phyloP scores from a whole-genome alignment of 441 rosid species.

The Omphalea diandra region DNA sequence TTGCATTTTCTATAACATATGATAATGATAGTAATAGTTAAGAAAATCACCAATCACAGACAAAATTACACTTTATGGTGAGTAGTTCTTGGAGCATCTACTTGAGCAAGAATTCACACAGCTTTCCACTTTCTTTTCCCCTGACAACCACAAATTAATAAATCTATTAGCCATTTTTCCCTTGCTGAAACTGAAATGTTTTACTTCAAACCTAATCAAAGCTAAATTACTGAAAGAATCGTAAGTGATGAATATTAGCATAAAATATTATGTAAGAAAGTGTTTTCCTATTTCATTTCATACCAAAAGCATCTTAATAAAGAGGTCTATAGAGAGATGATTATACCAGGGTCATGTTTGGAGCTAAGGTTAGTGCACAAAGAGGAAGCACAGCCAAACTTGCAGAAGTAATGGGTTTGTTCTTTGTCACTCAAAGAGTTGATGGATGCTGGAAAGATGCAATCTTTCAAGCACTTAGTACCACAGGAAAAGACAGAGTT shows the following conservation, averaged over 20 bases:
- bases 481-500: constrained; percentile 9
- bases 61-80: neutral
- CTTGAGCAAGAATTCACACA: constrained; percentile 38
- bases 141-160: constrained; percentile 19
- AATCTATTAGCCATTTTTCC: neutral
- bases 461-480: constrained; percentile 34
- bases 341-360: constrained; percentile 29
- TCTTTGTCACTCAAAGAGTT: neutral
- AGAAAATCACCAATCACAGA: neutral
- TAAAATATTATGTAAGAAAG: too few relatives aligned
- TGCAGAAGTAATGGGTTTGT: constrained; percentile 33
- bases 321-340: neutral
- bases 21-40: too few relatives aligned
- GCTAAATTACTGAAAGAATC: too few relatives aligned
- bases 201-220: too few relatives aligned
- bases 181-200: too few relatives aligned
- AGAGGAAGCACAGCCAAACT: constrained; percentile 41
- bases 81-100: constrained; percentile 24
- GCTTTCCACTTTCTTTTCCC: constrained; percentile 27
- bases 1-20: too few relatives aligned
- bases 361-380: constrained; percentile 38
- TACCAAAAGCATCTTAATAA: too few relatives aligned
- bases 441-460: constrained; percentile 7
- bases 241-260: too few relatives aligned
- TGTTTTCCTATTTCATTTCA: too few relatives aligned